Percentiles rank a stretch among this genome's conserved stretches.
phyloP scores from a whole-genome alignment of 2,329 filamentous ascomycete genomes.

The Colletotrichum musae region DNA sequence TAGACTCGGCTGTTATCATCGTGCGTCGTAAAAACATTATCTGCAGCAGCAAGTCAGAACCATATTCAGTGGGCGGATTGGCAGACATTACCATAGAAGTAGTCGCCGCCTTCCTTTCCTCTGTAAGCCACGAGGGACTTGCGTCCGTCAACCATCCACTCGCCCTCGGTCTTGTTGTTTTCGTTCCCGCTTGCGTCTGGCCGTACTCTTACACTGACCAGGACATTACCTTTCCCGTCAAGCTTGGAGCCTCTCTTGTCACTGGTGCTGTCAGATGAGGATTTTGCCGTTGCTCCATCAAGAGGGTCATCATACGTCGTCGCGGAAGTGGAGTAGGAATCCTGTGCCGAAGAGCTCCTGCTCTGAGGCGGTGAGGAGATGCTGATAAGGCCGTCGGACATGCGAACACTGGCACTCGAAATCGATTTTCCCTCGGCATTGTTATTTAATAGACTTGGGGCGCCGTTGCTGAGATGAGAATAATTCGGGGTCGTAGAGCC shows the following conservation, averaged over 20 bases:
- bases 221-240: slow-evolving; percentile 92
- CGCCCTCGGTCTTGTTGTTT: slow-evolving; percentile 75
- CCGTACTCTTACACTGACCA: slow-evolving; percentile 94
- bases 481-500: slow-evolving; percentile 69
- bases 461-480: slow-evolving; percentile 56
- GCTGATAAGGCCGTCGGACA: slow-evolving; percentile 82
- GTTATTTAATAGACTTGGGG: slow-evolving; percentile 84
- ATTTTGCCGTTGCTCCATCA: slow-evolving; percentile 63
- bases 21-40: slow-evolving; percentile 95
- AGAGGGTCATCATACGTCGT: slow-evolving; percentile 88
- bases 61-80: too few species aligned
- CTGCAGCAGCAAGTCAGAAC: slow-evolving; percentile 61
- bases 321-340: slow-evolving; percentile 90
- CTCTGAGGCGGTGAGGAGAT: slow-evolving; percentile 89
- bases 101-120: slow-evolving; percentile 92
- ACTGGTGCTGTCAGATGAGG: slow-evolving; percentile 46
- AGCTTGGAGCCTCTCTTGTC: slow-evolving; percentile 67
- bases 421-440: slow-evolving; percentile 84
- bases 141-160: slow-evolving; percentile 93
- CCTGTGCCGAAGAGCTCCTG: slow-evolving; percentile 91
- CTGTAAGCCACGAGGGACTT: slow-evolving; percentile 85
- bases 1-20: slow-evolving; percentile 97
- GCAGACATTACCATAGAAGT: slow-evolving; percentile 82
- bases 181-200: slow-evolving; percentile 81
- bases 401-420: slow-evolving; percentile 71